Evolutionary conservation across 176 grass and related monocot species (phyloP).

Genomic region (Carex myosuroides): DNA sequence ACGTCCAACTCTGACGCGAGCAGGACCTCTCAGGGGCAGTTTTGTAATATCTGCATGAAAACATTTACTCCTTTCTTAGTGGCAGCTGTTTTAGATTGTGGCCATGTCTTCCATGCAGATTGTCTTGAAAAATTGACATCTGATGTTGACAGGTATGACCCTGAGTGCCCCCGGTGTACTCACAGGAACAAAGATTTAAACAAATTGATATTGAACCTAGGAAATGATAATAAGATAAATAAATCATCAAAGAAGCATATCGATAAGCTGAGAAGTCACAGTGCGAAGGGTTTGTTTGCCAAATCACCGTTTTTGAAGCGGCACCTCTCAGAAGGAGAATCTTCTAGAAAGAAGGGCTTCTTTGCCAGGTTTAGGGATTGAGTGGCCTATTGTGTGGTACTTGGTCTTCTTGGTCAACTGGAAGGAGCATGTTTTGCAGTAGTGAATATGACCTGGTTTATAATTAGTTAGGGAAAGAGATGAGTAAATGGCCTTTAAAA

Average conservation of each 20-base stretch:
- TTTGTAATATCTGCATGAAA: constrained; percentile 35
- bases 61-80: neutral
- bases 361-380: constrained; percentile 23
- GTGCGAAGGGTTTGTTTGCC: constrained; percentile 13
- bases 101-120: constrained; percentile 33
- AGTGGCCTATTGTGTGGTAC: neutral
- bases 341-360: constrained; percentile 31
- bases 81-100: constrained; percentile 36
- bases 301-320: constrained; percentile 27
- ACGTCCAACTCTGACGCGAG: constrained; percentile 18
- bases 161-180: constrained; percentile 31
- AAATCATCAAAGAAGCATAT: constrained; percentile 12
- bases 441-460: constrained; percentile 20
- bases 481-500: neutral
- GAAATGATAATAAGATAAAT: constrained; percentile 22
- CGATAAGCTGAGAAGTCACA: constrained; percentile 21
- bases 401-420: neutral
- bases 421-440: constrained; percentile 18
- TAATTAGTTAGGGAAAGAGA: neutral
- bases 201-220: constrained; percentile 23
- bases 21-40: neutral
- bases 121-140: constrained; percentile 42
- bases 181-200: constrained; percentile 27
- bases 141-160: constrained; percentile 31
- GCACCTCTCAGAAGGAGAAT: constrained; percentile 17